phyloP scores from a whole-genome alignment of 352 stramenopile species.

The Phytophthora rubi region DNA sequence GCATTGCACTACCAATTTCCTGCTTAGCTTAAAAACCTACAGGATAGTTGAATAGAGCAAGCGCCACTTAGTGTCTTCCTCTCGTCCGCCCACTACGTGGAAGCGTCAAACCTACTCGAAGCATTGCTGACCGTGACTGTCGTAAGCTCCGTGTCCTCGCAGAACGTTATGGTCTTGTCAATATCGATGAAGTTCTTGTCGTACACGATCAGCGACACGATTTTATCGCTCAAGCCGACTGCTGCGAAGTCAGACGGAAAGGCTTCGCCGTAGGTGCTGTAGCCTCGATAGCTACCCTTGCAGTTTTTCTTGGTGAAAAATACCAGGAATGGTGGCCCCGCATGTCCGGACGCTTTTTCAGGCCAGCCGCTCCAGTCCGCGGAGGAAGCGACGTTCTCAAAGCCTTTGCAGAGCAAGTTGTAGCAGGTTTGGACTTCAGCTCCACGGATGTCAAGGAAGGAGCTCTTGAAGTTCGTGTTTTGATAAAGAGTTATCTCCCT shows the following conservation, averaged over 20 bases:
- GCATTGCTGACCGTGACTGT: neutral
- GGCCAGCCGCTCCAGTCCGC: slow-evolving; percentile 1
- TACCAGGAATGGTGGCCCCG: neutral
- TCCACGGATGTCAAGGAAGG: slow-evolving; percentile 3
- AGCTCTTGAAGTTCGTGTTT: slow-evolving; percentile 1
- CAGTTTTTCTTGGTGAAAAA: slow-evolving; percentile 12
- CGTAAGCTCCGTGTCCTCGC: neutral
- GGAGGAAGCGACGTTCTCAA: neutral
- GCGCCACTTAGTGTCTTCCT: too few species aligned
- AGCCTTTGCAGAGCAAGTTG: slow-evolving; percentile 2
- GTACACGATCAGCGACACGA: slow-evolving; percentile 6
- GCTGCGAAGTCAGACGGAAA: slow-evolving; percentile 4
- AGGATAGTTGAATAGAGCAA: too few species aligned
- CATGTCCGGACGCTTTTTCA: neutral
- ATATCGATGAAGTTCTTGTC: slow-evolving; percentile 4
- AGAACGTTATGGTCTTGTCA: slow-evolving; percentile 5
- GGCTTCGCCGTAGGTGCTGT: neutral
- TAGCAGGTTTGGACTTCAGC: slow-evolving; percentile 9
- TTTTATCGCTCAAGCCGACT: neutral
- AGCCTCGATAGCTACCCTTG: neutral
- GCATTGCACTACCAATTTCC: too few species aligned
- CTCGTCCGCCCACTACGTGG: neutral
- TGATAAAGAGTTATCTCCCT: slow-evolving; percentile 1
- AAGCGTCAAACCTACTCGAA: neutral
- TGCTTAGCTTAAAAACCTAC: too few species aligned